These are phyloP conservation scores for Pseudocercospora ulei DNA, from an alignment of 2,329 filamentous ascomycete species.

Conservation along the genomic window DNA sequence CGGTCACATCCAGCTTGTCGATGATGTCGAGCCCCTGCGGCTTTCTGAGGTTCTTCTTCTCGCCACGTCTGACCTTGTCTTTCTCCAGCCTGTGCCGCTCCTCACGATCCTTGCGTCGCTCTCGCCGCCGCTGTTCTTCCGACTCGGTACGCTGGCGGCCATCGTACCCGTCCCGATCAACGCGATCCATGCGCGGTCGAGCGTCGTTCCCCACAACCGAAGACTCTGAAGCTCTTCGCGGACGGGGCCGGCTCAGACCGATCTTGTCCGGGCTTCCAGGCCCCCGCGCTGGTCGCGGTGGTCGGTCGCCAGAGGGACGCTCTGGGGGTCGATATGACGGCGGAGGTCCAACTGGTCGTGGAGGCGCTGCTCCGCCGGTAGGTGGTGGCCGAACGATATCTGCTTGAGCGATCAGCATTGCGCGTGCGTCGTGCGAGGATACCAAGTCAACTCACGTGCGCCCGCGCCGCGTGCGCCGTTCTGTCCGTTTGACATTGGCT, in stretches of 20 bases:
- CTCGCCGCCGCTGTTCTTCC: constrained; percentile 47
- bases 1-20: constrained; percentile 90
- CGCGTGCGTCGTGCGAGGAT: neutral
- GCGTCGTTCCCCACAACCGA: constrained; percentile 58
- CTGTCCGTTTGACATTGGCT: constrained; percentile 36
- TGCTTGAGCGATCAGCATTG: constrained; percentile 6
- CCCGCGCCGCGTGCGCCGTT: constrained; percentile 9
- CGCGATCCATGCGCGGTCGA: constrained; percentile 46
- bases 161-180: constrained; percentile 24
- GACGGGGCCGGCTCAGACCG: constrained; percentile 34
- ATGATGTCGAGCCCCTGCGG: constrained; percentile 67
- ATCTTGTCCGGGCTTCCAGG: constrained; percentile 36
- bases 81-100: constrained; percentile 43
- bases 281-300: constrained; percentile 37
- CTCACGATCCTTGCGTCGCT: constrained; percentile 43
- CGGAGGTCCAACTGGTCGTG: constrained; percentile 40
- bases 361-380: constrained; percentile 36
- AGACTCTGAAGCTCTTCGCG: constrained; percentile 69
- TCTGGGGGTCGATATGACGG: constrained; percentile 52
- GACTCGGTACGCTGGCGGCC: constrained; percentile 30
- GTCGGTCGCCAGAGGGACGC: constrained; percentile 53
- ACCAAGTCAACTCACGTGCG: constrained; percentile 10
- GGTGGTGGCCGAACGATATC: constrained; percentile 22
- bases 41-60: constrained; percentile 33
- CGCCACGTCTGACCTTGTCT: constrained; percentile 36